Percentiles rank a stretch among this genome's conserved stretches.
Evolutionary conservation across 495 filamentous ascomycete genomes (phyloP).

Genomic region (Chaetomium cochliodes): DNA sequence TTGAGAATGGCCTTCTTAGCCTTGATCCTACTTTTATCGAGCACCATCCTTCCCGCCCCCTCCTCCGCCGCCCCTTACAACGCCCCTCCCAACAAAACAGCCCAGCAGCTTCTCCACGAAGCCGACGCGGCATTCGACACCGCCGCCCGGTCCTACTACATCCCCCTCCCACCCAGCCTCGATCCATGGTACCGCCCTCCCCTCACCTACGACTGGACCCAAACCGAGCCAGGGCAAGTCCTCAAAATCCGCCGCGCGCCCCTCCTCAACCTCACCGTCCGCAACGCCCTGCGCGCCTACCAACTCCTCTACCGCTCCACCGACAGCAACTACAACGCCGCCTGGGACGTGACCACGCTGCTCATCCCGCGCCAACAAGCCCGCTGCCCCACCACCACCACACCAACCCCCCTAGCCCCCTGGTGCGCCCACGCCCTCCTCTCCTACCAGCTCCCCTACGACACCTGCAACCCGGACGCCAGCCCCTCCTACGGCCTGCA

Average conservation of each 20-base stretch:
- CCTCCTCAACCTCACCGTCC: slow-evolving; percentile 27
- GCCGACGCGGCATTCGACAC: not conserved
- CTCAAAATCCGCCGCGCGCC: slow-evolving; percentile 42
- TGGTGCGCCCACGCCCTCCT: slow-evolving; percentile 23
- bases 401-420: not conserved
- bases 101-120: not conserved
- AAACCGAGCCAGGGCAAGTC: slow-evolving; percentile 41
- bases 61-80: not conserved
- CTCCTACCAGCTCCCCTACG: slow-evolving; percentile 34
- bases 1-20: not conserved
- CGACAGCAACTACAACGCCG: slow-evolving; percentile 42
- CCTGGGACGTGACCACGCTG: slow-evolving; percentile 52
- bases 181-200: slow-evolving; percentile 53
- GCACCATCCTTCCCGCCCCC: not conserved
- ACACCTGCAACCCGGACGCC: slow-evolving; percentile 28
- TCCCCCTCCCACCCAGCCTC: slow-evolving; percentile 4
- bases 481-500: slow-evolving; percentile 29
- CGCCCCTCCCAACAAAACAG: not conserved
- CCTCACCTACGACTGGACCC: slow-evolving; percentile 36
- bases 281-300: slow-evolving; percentile 32
- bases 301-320: slow-evolving; percentile 56
- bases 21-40: not conserved
- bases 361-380: slow-evolving; percentile 39
- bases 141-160: not conserved
- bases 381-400: slow-evolving; percentile 3